phyloP scores from a whole-genome alignment of 192 early-diverging fungal species.

The Coemansia sp. region DNA sequence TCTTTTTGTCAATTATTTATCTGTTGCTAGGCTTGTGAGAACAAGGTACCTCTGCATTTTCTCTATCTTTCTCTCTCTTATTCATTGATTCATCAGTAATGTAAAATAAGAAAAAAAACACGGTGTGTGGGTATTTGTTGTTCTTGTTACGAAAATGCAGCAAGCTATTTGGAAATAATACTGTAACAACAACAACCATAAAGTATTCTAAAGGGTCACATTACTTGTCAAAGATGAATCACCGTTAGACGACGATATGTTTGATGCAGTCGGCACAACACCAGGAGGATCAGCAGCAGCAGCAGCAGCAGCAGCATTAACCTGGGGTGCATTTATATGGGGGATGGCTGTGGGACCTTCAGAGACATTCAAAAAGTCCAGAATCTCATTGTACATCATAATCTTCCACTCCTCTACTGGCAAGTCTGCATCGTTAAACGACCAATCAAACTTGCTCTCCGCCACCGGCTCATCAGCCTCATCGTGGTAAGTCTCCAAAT shows the following conservation, averaged over 20 bases:
- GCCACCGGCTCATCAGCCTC: conserved; percentile 83
- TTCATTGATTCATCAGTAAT: too few relatives aligned
- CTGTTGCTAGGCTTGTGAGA: too few relatives aligned
- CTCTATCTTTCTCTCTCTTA: too few relatives aligned
- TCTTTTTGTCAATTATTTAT: too few relatives aligned
- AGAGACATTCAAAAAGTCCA: conserved; percentile 65
- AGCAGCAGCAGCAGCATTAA: background rate
- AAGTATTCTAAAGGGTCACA: background rate
- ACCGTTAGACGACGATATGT: background rate
- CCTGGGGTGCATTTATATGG: background rate
- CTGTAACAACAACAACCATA: too few relatives aligned
- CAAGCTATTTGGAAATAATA: too few relatives aligned
- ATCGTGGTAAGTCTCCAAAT: conserved; percentile 88
- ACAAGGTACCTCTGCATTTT: too few relatives aligned
- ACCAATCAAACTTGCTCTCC: conserved; percentile 86
- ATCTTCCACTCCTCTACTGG: conserved; percentile 84
- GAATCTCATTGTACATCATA: conserved; percentile 84
- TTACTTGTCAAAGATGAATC: conserved; percentile 5
- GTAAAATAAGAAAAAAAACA: too few relatives aligned
- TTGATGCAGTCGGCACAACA: background rate
- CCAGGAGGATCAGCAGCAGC: background rate
- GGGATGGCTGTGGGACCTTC: conserved; percentile 27
- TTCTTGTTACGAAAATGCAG: too few relatives aligned
- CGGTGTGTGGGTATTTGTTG: too few relatives aligned
- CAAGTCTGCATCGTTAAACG: conserved; percentile 88